Percentiles rank a stretch among this genome's conserved stretches.
Conservation (phyloP, 2,329 filamentous ascomycete species). For the Pseudogymnoascus sp. region DNA sequence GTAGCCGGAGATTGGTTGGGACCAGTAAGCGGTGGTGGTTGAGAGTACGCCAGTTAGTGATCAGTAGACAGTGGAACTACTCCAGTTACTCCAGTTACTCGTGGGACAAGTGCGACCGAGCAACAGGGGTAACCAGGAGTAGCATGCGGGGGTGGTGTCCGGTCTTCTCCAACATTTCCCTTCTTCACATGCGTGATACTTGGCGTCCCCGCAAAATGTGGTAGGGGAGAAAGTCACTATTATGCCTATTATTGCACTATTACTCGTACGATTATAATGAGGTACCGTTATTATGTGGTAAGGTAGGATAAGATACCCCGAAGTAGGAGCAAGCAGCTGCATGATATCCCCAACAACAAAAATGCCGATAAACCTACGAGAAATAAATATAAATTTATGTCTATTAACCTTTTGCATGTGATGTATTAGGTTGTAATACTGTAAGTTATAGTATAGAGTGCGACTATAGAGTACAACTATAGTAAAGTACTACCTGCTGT, state of each 20-base stretch:
- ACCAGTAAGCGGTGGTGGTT: background rate
- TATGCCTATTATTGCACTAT: background rate
- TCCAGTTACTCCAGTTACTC: background rate
- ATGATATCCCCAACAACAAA: background rate
- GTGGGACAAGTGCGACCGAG: constrained; percentile 1
- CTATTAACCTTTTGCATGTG: constrained; percentile 6
- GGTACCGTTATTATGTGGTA: background rate
- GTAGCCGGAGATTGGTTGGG: background rate
- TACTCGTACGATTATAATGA: background rate
- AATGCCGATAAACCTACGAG: background rate
- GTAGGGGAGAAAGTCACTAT: background rate
- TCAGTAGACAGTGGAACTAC: background rate
- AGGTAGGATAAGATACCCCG: background rate
- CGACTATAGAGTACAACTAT: too few species aligned
- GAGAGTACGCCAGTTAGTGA: too few species aligned
- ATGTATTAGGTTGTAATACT: background rate
- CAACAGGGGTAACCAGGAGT: background rate
- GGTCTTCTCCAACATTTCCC: background rate
- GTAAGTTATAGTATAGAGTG: background rate
- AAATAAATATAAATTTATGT: background rate
- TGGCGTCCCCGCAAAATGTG: background rate
- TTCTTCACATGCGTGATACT: constrained; percentile 3
- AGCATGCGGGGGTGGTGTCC: background rate
- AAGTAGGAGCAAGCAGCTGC: background rate
- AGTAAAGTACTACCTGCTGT: too few species aligned